A percentile compares a stretch with the other conserved stretches of the same genome.
Conservation (phyloP, 176 grass and related monocot species). For the Carex parvula region DNA sequence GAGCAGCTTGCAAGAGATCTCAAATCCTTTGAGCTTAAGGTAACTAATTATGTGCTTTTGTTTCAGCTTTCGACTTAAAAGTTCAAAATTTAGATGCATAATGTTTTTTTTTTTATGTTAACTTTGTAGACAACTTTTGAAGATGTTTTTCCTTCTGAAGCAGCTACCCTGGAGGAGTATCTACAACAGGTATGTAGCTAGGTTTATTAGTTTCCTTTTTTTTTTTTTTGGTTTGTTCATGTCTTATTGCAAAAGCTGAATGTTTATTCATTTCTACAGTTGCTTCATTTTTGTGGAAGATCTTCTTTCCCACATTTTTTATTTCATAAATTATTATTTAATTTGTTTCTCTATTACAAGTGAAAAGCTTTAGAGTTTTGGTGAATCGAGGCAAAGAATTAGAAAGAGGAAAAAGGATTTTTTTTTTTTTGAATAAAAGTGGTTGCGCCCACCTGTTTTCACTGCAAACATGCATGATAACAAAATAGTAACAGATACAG, state of each 20-base stretch:
- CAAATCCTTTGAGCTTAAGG: slow-evolving; percentile 96
- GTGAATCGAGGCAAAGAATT: not conserved
- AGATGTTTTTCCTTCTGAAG: slow-evolving; percentile 95
- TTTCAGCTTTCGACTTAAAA: not conserved
- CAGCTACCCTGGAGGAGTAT: slow-evolving; percentile 84
- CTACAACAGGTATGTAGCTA: slow-evolving; percentile 65
- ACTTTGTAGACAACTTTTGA: slow-evolving; percentile 78
- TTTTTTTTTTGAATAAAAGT: not conserved
- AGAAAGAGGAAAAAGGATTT: not conserved
- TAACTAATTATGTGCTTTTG: slow-evolving; percentile 23
- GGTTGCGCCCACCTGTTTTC: not conserved
- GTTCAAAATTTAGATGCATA: not conserved
- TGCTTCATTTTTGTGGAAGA: not conserved
- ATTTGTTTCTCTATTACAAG: not conserved
- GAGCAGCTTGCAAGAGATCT: slow-evolving; percentile 89
- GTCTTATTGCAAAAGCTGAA: not conserved
- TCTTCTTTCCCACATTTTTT: not conserved
- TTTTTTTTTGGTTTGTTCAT: slow-evolving; percentile 14
- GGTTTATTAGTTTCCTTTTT: not conserved
- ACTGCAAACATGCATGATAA: not conserved
- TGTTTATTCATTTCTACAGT: not conserved
- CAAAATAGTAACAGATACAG: not conserved
- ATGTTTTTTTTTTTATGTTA: not conserved
- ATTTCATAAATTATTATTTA: not conserved
- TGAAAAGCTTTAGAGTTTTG: not conserved